These are phyloP conservation scores for Serendipita vermifera DNA, from an alignment of 768 basidiomycete genomes.

Conservation along the genomic window DNA sequence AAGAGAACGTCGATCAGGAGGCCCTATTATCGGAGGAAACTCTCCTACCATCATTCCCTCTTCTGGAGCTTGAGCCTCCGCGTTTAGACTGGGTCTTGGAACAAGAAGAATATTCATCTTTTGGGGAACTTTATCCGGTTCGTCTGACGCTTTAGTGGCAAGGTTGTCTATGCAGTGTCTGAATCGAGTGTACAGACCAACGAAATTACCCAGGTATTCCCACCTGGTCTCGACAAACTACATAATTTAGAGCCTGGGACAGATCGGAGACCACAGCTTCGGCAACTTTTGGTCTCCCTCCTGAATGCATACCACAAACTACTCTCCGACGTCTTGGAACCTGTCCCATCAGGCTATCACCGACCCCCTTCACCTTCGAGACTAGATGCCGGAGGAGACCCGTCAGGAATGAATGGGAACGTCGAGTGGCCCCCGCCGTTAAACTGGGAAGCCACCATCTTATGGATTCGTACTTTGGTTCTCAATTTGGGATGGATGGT, in stretches of 20 bases:
- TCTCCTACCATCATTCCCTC: not conserved
- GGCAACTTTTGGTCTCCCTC: not conserved
- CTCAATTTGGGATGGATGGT: constrained; percentile 7
- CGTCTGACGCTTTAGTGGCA: not conserved
- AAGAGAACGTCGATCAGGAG: not conserved
- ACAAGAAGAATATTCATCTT: not conserved
- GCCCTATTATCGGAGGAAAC: not conserved
- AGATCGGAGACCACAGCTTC: not conserved
- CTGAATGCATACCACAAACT: not conserved
- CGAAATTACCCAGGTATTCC: not conserved
- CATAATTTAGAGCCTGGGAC: not conserved
- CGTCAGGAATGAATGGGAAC: not conserved
- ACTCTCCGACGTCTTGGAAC: not conserved
- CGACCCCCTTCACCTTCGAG: not conserved
- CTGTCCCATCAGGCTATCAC: constrained; percentile 8
- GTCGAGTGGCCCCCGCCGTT: not conserved
- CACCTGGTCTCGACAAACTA: not conserved
- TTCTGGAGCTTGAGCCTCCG: constrained; percentile 6
- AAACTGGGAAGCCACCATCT: constrained; percentile 7
- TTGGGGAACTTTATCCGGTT: not conserved
- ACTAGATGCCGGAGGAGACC: not conserved
- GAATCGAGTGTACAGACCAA: not conserved
- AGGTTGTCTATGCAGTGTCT: not conserved
- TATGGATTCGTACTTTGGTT: not conserved
- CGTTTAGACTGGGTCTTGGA: constrained; percentile 7